Base-by-base conservation (phyloP, 768 basidiomycete genomes). In the Neoboletus subvelutipes region DNA sequence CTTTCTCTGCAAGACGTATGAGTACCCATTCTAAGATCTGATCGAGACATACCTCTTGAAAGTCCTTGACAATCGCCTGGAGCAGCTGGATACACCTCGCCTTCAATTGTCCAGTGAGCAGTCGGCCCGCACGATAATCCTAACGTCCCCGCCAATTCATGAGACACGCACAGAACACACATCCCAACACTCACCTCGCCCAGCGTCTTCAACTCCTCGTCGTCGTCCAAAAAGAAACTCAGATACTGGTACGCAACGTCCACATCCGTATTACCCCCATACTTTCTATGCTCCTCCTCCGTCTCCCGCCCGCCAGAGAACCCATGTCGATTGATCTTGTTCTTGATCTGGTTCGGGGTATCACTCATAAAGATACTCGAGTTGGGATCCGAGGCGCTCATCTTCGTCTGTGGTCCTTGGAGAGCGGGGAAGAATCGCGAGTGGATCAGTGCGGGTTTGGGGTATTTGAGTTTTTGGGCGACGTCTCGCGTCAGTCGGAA, bases 341-440 rank as follows among this genome's bases (percentile, higher is more conserved):
- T 97, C 77, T 97, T 96, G 76, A 99, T 98, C 74, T 95, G 92
- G 55, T 84, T 85, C 4, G 86, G 79, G 57, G 90, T 92, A 71
- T 99, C 97, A 33, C 81, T 92, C 96, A 99, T 98, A 78, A 83
- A 98, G 63, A 99, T 95, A 61, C 91, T 91, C 61, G 88, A 91
- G 74, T 94, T 96, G 22, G 85, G 78, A 72, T 96, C 89, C 49
- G 92, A 94, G 5, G 97, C 97, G 71, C 94, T 97, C 97, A 99
- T 99, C 77, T 99, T 99, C 36, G 94, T 96, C 73, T 97, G 94
- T 3, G 97, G 91, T 42, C 97, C 97, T 74, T 98, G 96, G 11
- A 99, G 81, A 5, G 97, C 95, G 12, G 97, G 97, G 78, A 99
- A 96, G 81, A 99, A 99, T 68, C 96, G 96, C 46, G 95, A 83